Evolutionary conservation across 1,284 basidiomycete genomes (phyloP).

Genomic region (Anthracocystis walkeri): DNA sequence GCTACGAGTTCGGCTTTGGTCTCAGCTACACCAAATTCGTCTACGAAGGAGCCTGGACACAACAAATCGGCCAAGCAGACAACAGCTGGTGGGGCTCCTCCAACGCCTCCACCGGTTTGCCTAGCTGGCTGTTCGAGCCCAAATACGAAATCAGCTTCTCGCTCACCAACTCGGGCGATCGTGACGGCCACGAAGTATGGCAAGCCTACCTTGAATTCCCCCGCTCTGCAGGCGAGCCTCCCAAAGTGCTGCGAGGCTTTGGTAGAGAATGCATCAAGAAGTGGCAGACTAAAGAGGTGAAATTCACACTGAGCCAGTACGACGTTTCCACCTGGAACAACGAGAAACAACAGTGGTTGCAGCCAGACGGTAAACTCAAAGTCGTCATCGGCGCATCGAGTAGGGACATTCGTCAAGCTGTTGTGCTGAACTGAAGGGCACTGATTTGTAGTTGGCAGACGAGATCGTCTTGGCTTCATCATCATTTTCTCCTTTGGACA

Average conservation of each 20-base stretch:
- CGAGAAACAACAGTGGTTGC: conserved; percentile 48
- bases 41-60: conserved; percentile 46
- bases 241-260: conserved; percentile 61
- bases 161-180: conserved; percentile 53
- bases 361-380: conserved; percentile 48
- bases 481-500: conserved; percentile 1
- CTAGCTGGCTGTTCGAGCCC: conserved; percentile 58
- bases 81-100: conserved; percentile 51
- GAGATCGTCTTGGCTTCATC: neutral
- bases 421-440: conserved; percentile 26
- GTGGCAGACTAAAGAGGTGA: conserved; percentile 38
- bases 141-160: conserved; percentile 53
- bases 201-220: conserved; percentile 63
- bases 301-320: conserved; percentile 51
- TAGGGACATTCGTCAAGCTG: conserved; percentile 53
- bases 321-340: conserved; percentile 55
- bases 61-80: conserved; percentile 38
- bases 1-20: conserved; percentile 59
- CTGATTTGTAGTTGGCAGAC: neutral
- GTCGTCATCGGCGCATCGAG: conserved; percentile 56
- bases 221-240: conserved; percentile 53
- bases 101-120: conserved; percentile 43
- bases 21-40: conserved; percentile 62
- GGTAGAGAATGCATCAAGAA: conserved; percentile 46
- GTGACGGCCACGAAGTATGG: conserved; percentile 60